Percentiles rank a stretch among this genome's conserved stretches.
These are phyloP conservation scores for Fusarium domesticum DNA, from an alignment of 2,329 filamentous ascomycete species.

Conservation along the genomic window DNA sequence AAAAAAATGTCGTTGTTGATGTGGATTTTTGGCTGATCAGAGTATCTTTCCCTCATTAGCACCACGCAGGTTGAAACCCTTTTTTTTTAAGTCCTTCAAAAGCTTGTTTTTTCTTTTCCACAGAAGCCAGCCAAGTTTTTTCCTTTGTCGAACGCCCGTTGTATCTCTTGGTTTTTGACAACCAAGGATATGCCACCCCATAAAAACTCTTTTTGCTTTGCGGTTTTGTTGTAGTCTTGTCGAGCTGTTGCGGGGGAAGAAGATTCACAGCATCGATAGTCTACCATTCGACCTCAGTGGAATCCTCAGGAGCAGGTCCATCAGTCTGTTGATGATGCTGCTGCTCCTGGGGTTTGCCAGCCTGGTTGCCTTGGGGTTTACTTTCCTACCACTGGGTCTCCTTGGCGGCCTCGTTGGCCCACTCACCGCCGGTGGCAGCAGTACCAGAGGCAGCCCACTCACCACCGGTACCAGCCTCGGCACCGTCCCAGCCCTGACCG, in stretches of 20 bases:
- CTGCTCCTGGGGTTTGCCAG: background rate
- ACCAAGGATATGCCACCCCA: no score
- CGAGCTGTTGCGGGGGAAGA: background rate
- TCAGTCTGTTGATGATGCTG: background rate
- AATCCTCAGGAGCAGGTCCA: background rate
- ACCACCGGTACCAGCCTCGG: conserved; percentile 48
- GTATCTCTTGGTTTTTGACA: no score
- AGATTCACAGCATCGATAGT: conserved; percentile 4
- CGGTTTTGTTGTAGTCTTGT: conserved; percentile 5
- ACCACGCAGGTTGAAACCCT: conserved; percentile 60
- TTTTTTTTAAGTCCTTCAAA: background rate
- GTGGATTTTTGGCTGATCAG: conserved; percentile 32
- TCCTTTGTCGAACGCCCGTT: background rate
- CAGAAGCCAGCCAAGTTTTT: background rate
- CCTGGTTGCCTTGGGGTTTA: conserved; percentile 17
- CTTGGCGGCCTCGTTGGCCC: conserved; percentile 58
- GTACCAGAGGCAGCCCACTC: conserved; percentile 60
- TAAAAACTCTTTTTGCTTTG: conserved; percentile 7
- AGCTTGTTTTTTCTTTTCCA: background rate
- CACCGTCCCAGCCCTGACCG: conserved; percentile 9
- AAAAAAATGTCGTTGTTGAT: conserved; percentile 28
- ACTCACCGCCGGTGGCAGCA: conserved; percentile 63
- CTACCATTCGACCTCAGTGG: conserved; percentile 16
- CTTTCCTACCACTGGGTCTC: conserved; percentile 51
- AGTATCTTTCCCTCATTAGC: conserved; percentile 99